Conservation (phyloP, 2,329 filamentous ascomycete species). For the Knoxdaviesia proteae region DNA sequence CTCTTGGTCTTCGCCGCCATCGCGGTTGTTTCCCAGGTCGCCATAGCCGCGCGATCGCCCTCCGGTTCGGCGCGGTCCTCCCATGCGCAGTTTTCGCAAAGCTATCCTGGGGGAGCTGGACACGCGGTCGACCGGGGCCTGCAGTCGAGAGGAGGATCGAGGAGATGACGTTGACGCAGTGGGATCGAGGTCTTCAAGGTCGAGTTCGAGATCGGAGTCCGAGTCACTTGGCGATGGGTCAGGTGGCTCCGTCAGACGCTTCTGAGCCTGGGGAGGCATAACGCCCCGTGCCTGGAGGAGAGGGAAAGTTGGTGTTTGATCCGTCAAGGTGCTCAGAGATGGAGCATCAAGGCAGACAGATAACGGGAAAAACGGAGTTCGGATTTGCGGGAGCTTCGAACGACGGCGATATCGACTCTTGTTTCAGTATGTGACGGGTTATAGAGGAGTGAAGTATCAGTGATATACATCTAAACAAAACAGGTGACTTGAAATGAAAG, state of each 20-base stretch:
- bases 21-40: conserved; percentile 33
- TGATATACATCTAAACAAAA: too few relatives aligned
- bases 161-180: conserved; percentile 13
- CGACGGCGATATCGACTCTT: too few relatives aligned
- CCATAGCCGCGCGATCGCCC: conserved; percentile 36
- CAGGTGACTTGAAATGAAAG: too few relatives aligned
- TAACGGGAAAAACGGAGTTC: too few relatives aligned
- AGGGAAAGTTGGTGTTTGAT: neutral
- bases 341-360: too few relatives aligned
- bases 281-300: conserved; percentile 13
- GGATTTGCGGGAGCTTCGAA: too few relatives aligned
- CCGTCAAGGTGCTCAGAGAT: neutral
- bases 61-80: conserved; percentile 34
- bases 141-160: conserved; percentile 13
- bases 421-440: too few relatives aligned
- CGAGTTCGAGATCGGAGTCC: conserved; percentile 48
- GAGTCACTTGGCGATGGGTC: conserved; percentile 48
- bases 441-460: too few relatives aligned
- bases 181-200: conserved; percentile 63
- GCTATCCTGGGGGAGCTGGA: conserved; percentile 34
- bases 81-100: conserved; percentile 48
- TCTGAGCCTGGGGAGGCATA: conserved; percentile 34
- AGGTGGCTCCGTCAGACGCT: conserved; percentile 35
- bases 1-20: conserved; percentile 41
- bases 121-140: conserved; percentile 1